Percentiles rank a stretch among this genome's conserved stretches.
Conservation (phyloP, 148 eudicot species). For the Pharnaceum exiguum region DNA sequence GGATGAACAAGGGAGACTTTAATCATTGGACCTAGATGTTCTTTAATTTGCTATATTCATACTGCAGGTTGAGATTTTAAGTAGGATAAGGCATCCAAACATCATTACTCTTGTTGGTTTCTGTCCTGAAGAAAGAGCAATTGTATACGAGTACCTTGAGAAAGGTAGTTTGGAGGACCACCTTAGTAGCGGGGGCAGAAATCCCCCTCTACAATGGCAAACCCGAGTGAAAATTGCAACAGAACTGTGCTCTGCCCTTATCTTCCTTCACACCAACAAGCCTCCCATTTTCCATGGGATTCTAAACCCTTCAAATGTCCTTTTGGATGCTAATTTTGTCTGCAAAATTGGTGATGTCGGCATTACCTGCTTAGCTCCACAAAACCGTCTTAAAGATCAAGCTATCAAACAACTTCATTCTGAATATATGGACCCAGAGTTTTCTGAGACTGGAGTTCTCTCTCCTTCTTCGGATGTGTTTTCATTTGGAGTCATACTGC, state of each 20-base stretch:
- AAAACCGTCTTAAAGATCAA: too few relatives aligned
- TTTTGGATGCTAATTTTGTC: constrained; percentile 30
- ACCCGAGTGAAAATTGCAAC: constrained; percentile 32
- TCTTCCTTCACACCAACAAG: constrained; percentile 43
- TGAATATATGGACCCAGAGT: constrained; percentile 63
- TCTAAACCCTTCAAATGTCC: constrained; percentile 43
- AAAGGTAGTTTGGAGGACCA: constrained; percentile 37
- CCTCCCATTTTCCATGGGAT: constrained; percentile 45
- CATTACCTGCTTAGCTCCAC: too few relatives aligned
- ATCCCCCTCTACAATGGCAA: constrained; percentile 35
- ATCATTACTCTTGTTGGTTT: constrained; percentile 44
- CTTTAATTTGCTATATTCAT: not conserved
- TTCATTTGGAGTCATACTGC: constrained; percentile 43
- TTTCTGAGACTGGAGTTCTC: constrained; percentile 43
- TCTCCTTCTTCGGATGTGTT: constrained; percentile 48
- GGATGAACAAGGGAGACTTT: too few relatives aligned
- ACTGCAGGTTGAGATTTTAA: constrained; percentile 31
- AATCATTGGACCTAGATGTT: not conserved
- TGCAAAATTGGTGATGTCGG: not conserved
- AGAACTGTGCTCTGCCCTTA: constrained; percentile 45
- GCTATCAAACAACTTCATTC: too few relatives aligned
- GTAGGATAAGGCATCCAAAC: constrained; percentile 43
- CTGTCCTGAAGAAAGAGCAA: constrained; percentile 44
- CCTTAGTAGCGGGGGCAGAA: constrained; percentile 7
- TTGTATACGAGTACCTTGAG: constrained; percentile 23